Base-by-base conservation (phyloP, 2,329 filamentous ascomycete species). In the Sordariomycetes sp. region DNA sequence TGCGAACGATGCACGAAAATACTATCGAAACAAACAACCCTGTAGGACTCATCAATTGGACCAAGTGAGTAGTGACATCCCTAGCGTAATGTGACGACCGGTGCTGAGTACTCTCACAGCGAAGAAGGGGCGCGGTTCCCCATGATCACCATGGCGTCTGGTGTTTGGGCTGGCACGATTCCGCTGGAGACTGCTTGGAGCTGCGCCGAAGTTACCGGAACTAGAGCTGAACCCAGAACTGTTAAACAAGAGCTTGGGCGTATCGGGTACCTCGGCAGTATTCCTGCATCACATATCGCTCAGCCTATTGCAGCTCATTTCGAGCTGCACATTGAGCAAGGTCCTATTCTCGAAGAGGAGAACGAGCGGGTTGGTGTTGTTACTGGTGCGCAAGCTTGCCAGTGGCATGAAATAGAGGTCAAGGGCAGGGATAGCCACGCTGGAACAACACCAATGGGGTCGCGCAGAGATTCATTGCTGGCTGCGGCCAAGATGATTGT, bases 71-170 rank as follows among this genome's bases (percentile, higher is more conserved):
- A n/a, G 9, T 5, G 5, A 5, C 11, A 8, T 11, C n/a, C 10
- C 7, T 8, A 32, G 30, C 15, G 8, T 11, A 16, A 14, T 12
- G 15, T n/a, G n/a, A 40, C 46, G 21, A 50, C 26, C n/a, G n/a
- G n/a, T n/a, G n/a, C n/a, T n/a, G n/a, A n/a, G n/a, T n/a, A 10
- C 21, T 16, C 5, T 3, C n/a, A n/a, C n/a, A 82, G 78, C 48
- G 85, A 92, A 59, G 86, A 92, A 59, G 84, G 84, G 3, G 84
- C 84, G 2, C 72, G 84, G 0, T 90, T 90, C 42, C 82, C 84
- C 1, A 76, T 78, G 35, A 82, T 75, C 20, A 87, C 86, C 75
- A 61, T 82, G 18, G 66, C 78, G 0, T 86, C 82, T 0, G 83
- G 81, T 2, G 84, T 88, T 11, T 90, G 84, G 83, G 75, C 82